Base-by-base conservation (phyloP, 2,329 filamentous ascomycete species). In the Clonostachys rosea region DNA sequence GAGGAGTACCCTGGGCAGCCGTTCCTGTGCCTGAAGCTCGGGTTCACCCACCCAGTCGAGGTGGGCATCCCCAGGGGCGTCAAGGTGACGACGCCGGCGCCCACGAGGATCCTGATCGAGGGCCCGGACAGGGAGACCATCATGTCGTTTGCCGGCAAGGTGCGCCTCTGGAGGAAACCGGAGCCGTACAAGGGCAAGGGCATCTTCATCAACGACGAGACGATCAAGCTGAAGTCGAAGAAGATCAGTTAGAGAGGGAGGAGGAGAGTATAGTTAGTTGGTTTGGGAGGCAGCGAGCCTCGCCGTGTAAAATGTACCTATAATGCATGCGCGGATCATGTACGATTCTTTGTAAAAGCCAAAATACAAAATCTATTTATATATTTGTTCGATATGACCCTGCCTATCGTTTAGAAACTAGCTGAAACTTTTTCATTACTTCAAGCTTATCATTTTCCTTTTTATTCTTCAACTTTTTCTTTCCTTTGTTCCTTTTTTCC, bases 171-270 rank as follows among this genome's bases (percentile, higher is more conserved):
- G 92, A 85, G 94, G 63, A 81, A 80, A 54, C 94, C 94, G 33
- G 94, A 99, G 73, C 94, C 94, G 54, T 99, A 99, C 71, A 99
- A 99, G 82, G 94, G 94, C 56, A 97, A 99, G 83, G 94, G 94
- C 59, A 95, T 99, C 58, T 99, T 97, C 66, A 86, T 99, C 59
- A 95, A 97, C 62, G 90, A 91, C 53, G 91, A 99, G 78, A 96
- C 91, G 33, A 96, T 99, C 73, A 95, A 87, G 79, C 69, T 99
- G 69, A 99, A 99, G 85, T 87, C 89, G 61, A 99, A 96, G 86
- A 94, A 92, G 81, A 90, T 92, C 68, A 92, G 91, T 78, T 94
- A 84, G 74, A 62, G 42, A 56, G 46, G 42, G 6, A 20, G 24
- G 5, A 20, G 20, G 18, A 20, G 18, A 20, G 24, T 30, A 10